Evolutionary conservation across 1,139 yeast species (phyloP), one percentile per base, ranked within the genome.

Genomic region (Blastobotrys capitulatus): DNA sequence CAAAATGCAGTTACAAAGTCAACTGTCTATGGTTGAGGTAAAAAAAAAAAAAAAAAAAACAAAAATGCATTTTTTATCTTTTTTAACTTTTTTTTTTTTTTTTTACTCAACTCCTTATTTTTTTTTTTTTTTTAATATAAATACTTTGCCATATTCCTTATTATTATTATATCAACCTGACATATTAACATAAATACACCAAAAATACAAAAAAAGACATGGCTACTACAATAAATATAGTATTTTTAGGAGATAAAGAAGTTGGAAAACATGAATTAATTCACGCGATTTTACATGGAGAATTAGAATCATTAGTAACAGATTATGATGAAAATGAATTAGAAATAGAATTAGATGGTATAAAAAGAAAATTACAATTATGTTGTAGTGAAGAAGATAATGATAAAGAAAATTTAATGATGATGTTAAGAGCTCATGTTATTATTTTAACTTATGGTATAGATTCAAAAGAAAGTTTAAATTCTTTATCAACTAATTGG

Each of bases 231-330:
- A 12, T 44, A 31, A 44, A 44, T 22, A 44, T 44, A 25, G 48
- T 22, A 10, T 32, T 44, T n/a, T 26, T 44, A 13, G 48, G 48
- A 16, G 48, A 44, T 13, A 43, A 44, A 44, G 48, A 38, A 12
- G 48, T 29, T 6, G 48, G 48, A 5, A 44, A 44, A 22, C 48
- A 44, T 27, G 48, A 44, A 31, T 20, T 44, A 32, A 38, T 44
- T 9, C 48, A 44, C 25, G 48, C 48, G 26, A 29, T 44, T 15
- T 20, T 26, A 6, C 42, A 44, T 20, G 32, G 34, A 12, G 43
- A 44, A 26, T 38, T 44, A 9, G 48, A 26, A 10, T 38, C 43
- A 15, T 16, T 44, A 25, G 48, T 44, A n/a, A 38, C 48, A 15
- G 48, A 44, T 26, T 44, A 20, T 18, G 43, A 44, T 9, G 43